These are phyloP conservation scores for Dictyostelium firmibasis DNA, from an alignment of 78 protist species.

Conservation along the genomic window DNA sequence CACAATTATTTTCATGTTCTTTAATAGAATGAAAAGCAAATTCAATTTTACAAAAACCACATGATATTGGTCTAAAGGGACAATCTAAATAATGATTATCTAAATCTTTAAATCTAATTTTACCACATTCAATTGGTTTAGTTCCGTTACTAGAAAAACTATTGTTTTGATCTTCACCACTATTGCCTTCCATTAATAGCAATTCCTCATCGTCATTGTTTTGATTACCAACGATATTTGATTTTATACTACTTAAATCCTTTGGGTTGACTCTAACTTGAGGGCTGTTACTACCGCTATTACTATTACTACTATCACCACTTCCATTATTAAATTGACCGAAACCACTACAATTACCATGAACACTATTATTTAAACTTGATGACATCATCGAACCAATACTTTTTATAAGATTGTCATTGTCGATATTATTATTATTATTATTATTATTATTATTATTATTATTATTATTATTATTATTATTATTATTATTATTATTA, in stretches of 20 bases:
- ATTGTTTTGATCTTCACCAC: background rate
- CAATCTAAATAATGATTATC: slow-evolving; percentile 6
- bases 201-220: background rate
- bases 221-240: background rate
- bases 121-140: background rate
- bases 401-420: background rate
- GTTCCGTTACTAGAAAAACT: background rate
- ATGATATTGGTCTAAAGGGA: background rate
- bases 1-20: slow-evolving; percentile 15
- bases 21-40: background rate
- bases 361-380: background rate
- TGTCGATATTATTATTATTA: too few species aligned
- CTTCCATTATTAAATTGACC: background rate
- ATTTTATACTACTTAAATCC: background rate
- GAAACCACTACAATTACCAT: slow-evolving; percentile 21
- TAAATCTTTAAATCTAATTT: slow-evolving; percentile 5
- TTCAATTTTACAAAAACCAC: background rate
- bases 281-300: background rate
- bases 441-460: background rate
- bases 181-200: background rate
- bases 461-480: background rate
- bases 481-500: background rate
- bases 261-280: background rate
- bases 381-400: background rate
- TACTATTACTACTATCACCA: background rate